Evolutionary conservation across 176 grass and related monocot species (phyloP), one percentile per base, ranked within the genome.

Genomic region (Oryza glaberrima): DNA sequence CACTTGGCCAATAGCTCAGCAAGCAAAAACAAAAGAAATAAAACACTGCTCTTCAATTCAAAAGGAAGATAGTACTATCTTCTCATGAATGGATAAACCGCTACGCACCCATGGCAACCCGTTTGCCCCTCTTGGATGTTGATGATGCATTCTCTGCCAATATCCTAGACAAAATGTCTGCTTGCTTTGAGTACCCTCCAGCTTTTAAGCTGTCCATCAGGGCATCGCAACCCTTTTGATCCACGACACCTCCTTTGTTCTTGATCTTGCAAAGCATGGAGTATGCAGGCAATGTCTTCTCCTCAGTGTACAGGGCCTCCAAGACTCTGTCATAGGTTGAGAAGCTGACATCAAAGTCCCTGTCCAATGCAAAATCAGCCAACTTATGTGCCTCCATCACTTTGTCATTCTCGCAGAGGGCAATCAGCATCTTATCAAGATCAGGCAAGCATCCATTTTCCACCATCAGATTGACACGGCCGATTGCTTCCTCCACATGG

Each of bases 241-340:
- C 51, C 4, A 99, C 91, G 41, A 87, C 68, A 52, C 91, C 93
- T 84, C 96, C 96, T 67, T 96, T 94, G 58, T 78, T 89, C 89
- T 99, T 96, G 68, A 99, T 99, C 91, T 99, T 96, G 88, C 96
- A 94, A 11, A 99, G 91, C 69, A 99, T 88, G 48, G 89, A 89
- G 84, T 96, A 99, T 11, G 93, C 91, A 75, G 91, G 90, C 86
- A 99, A 82, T 20, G 86, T 89, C 75, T 92, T 88, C 52, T 89
- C 96, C 81, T 92, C 91, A 8, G 88, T 77, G 40, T 93, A 90
- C 30, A 99, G 85, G 20, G 84, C 86, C 69, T 99, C 96, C 54
- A 99, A 84, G 76, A 99, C 73, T 64, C 87, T 84, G 78, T 99
- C 96, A 74, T 87, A 99, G 81, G 84, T 89, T 1, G 85, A 89